Percentiles rank a stretch among this genome's conserved stretches.
phyloP scores from a whole-genome alignment of 495 filamentous ascomycete species.

The Penicillium bialowiezense region DNA sequence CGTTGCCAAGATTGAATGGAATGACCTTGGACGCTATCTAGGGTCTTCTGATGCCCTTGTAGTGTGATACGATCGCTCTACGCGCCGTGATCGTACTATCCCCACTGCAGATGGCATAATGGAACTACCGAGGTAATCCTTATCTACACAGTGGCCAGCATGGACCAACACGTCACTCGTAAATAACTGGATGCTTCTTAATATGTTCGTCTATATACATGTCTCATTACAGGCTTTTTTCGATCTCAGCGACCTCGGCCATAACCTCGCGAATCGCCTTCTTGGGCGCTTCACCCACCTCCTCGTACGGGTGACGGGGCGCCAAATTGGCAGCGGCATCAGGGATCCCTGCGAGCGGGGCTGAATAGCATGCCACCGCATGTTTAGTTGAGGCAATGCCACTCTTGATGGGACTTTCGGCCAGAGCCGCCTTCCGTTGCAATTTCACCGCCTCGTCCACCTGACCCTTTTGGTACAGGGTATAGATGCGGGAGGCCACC shows the following conservation, averaged over 20 bases:
- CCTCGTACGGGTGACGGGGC: conserved; percentile 55
- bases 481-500: conserved; percentile 58
- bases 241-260: conserved; percentile 23
- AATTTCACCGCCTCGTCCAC: conserved; percentile 62
- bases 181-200: no score
- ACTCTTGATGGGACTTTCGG: conserved; percentile 80
- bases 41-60: no score
- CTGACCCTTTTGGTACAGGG: conserved; percentile 62
- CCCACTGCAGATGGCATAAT: no score
- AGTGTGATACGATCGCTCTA: no score
- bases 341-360: conserved; percentile 20
- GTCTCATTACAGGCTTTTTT: conserved; percentile 6
- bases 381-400: conserved; percentile 67
- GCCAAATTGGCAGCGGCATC: conserved; percentile 28
- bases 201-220: neutral
- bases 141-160: no score
- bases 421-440: conserved; percentile 69
- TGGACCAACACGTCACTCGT: no score
- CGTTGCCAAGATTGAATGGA: no score
- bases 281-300: conserved; percentile 46
- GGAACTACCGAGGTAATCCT: no score
- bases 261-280: conserved; percentile 44
- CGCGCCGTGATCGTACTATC: no score
- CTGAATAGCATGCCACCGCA: conserved; percentile 44
- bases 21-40: no score